Base-by-base conservation (phyloP, 805 yeast species). In the Yarrowia sp. region DNA sequence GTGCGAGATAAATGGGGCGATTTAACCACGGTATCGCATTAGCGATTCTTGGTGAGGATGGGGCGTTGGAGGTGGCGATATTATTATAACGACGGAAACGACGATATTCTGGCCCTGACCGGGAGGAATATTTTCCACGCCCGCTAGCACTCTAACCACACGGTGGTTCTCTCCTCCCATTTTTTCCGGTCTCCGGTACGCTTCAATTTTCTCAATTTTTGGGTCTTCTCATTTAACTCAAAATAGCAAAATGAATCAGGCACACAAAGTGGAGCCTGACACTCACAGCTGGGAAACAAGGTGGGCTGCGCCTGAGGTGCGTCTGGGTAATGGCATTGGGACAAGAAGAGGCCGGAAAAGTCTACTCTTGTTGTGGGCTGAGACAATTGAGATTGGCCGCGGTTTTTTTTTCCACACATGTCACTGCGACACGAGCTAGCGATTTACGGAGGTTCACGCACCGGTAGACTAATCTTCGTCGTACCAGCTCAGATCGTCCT, bases 191-290 rank as follows among this genome's bases (percentile, higher is more conserved):
- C 42, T 16, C 53, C 26, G 32, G 42, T 35, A 32, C 32, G 3
- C 5, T 10, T 48, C 36, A 48, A 48, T 15, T 38, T n/a, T 42
- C 50, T n/a, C 41, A 26, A 26, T 26, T 26, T 26, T 26, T 26
- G 32, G 32, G 32, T 26, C 32, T 26, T 26, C 48, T 59, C 65
- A 59, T 43, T 59, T 59, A 59, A 59, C 65, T 45, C 65, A 59
- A 58, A 59, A 56, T n/a, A 49, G 42, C n/a, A 59, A 59, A 32
- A 59, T 59, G 65, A 59, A 59, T 59, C 65, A 59, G 65, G 65
- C 52, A 59, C 65, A 41, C 38, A 32, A 35, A 16, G 63, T 56
- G 63, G 63, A 56, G 48, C 63, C 63, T 40, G 52, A 59, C 40
- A 58, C 49, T 26, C 22, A 43, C 49, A 43, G 48, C 43, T 26